A percentile compares a stretch with the other conserved stretches of the same genome.
phyloP scores from a whole-genome alignment of 139 green algal species.

The Chlamydomonas schloesseri region DNA sequence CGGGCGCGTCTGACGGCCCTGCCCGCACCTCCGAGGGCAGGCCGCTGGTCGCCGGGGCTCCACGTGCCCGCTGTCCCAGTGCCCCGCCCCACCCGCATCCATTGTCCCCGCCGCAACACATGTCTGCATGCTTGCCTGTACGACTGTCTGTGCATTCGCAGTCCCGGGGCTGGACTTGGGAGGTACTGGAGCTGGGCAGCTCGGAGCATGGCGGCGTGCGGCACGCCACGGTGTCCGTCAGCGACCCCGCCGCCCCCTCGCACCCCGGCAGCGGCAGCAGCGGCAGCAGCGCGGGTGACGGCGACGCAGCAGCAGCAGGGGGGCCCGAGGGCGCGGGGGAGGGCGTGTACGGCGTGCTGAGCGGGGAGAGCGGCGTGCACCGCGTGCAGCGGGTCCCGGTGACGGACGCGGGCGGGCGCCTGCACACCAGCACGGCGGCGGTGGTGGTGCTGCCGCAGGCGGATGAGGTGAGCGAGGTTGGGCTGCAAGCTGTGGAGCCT shows the following conservation, averaged over 20 bases:
- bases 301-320: background rate
- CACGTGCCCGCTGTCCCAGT: too few relatives aligned
- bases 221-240: slow-evolving; percentile 3
- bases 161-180: slow-evolving; percentile 17
- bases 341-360: slow-evolving; percentile 63
- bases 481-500: background rate
- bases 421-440: slow-evolving; percentile 95
- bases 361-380: slow-evolving; percentile 94
- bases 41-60: too few relatives aligned
- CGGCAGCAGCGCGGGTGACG: too few relatives aligned
- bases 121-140: too few relatives aligned
- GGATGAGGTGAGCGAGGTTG: slow-evolving; percentile 66
- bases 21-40: too few relatives aligned
- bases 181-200: slow-evolving; percentile 7
- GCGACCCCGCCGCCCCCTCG: background rate
- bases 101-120: too few relatives aligned
- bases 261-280: background rate
- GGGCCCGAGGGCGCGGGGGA: background rate
- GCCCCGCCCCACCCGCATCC: too few relatives aligned
- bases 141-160: background rate
- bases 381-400: slow-evolving; percentile 93
- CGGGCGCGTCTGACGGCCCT: too few relatives aligned
- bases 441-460: slow-evolving; percentile 90
- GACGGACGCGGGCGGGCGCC: slow-evolving; percentile 87
- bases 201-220: slow-evolving; percentile 17